A percentile compares a stretch with the other conserved stretches of the same genome.
Conservation (phyloP, 163 green algal genomes). For the Trebouxiophyceae sp. region DNA sequence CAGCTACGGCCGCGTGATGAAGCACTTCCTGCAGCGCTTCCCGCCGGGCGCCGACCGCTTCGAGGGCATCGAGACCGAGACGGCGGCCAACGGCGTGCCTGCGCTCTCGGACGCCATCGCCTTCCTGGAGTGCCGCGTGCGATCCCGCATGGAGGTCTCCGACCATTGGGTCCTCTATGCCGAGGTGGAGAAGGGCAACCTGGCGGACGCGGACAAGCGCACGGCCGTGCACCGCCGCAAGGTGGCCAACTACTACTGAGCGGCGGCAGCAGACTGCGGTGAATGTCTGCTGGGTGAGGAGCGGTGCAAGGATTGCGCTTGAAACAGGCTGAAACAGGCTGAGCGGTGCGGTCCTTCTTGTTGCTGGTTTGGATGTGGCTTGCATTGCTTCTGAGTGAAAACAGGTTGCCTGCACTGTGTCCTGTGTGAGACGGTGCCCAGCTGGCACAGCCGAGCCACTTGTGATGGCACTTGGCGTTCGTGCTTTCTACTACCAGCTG, state of each 20-base stretch:
- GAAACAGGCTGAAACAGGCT: neutral
- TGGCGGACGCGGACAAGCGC: slow-evolving; percentile 61
- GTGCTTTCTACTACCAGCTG: no score
- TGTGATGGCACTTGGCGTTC: no score
- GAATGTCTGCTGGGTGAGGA: no score
- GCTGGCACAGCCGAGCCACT: neutral
- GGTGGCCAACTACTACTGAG: slow-evolving; percentile 84
- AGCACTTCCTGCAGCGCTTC: slow-evolving; percentile 83
- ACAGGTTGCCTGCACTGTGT: no score
- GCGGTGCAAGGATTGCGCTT: no score
- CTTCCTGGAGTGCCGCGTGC: slow-evolving; percentile 84
- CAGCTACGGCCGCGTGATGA: slow-evolving; percentile 50
- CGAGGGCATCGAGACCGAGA: slow-evolving; percentile 69
- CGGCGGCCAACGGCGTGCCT: slow-evolving; percentile 42
- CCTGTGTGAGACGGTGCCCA: no score
- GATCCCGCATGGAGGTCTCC: slow-evolving; percentile 82
- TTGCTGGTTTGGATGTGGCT: neutral
- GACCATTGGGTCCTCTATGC: slow-evolving; percentile 95
- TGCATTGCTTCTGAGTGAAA: no score
- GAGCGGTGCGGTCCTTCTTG: neutral
- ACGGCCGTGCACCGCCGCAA: slow-evolving; percentile 91
- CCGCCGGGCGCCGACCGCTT: slow-evolving; percentile 86
- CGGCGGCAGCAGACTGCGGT: neutral
- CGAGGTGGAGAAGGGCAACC: slow-evolving; percentile 56
- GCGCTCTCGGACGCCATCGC: slow-evolving; percentile 64